phyloP scores from a whole-genome alignment of 441 rosid species.

The Erodium trifolium region DNA sequence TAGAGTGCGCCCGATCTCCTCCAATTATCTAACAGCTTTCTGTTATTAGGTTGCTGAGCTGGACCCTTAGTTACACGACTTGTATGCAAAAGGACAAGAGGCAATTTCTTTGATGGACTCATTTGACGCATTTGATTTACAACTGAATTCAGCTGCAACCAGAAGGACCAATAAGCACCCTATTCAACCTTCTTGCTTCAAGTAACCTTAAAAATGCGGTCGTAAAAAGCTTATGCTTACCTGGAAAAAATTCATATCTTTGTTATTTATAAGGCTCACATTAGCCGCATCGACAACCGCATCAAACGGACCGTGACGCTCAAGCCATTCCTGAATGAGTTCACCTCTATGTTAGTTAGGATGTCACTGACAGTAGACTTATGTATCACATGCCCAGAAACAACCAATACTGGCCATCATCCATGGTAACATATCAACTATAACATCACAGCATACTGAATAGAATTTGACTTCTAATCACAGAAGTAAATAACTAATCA shows the following conservation, averaged over 20 bases:
- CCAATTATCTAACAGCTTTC: slow-evolving; percentile 60
- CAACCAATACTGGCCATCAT: neutral
- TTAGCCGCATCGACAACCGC: slow-evolving; percentile 88
- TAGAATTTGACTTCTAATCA: neutral
- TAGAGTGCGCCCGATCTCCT: slow-evolving; percentile 65
- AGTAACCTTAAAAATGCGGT: slow-evolving; percentile 10
- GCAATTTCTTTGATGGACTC: slow-evolving; percentile 66
- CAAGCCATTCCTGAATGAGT: slow-evolving; percentile 64
- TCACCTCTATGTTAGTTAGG: slow-evolving; percentile 29
- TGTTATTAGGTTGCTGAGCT: slow-evolving; percentile 50
- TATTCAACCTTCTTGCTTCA: slow-evolving; percentile 12
- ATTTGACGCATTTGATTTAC: slow-evolving; percentile 42
- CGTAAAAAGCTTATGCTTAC: slow-evolving; percentile 27
- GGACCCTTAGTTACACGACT: slow-evolving; percentile 63
- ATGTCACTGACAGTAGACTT: slow-evolving; percentile 15
- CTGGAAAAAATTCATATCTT: slow-evolving; percentile 49
- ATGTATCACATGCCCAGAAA: neutral
- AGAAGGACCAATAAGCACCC: slow-evolving; percentile 14
- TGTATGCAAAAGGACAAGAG: slow-evolving; percentile 74
- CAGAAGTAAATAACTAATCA: neutral
- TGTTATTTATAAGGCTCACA: slow-evolving; percentile 48
- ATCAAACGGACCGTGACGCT: slow-evolving; percentile 79
- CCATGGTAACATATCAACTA: neutral
- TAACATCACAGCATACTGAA: neutral
- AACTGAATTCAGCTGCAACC: slow-evolving; percentile 49